Evolutionary conservation across 257 asterid species (phyloP).

Genomic region (Scutellaria galericulata): DNA sequence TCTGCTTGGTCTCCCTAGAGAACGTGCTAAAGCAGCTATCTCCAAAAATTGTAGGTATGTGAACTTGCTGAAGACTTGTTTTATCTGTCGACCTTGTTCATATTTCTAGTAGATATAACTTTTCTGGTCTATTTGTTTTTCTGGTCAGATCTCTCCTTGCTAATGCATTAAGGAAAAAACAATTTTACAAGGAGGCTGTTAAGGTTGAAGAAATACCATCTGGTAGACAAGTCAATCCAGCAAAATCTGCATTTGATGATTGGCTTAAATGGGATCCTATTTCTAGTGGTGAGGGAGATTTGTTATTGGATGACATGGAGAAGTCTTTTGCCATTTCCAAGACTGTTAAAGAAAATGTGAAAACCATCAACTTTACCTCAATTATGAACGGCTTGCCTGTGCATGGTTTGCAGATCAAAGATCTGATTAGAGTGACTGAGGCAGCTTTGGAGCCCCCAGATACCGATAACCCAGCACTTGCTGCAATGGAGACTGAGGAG

Average conservation of each 20-base stretch:
- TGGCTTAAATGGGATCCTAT: slow-evolving; percentile 95
- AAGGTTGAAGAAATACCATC: slow-evolving; percentile 72
- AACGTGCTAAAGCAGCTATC: slow-evolving; percentile 83
- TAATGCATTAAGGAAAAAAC: slow-evolving; percentile 70
- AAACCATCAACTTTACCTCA: slow-evolving; percentile 57
- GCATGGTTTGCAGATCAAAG: slow-evolving; percentile 68
- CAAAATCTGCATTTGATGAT: slow-evolving; percentile 51
- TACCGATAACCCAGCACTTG: slow-evolving; percentile 31
- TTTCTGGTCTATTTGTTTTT: slow-evolving; percentile 16
- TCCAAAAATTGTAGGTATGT: slow-evolving; percentile 87
- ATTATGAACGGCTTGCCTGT: slow-evolving; percentile 66
- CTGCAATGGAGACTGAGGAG: slow-evolving; percentile 42
- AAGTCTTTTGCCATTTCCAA: slow-evolving; percentile 62
- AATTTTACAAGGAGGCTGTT: slow-evolving; percentile 72
- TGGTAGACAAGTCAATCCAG: slow-evolving; percentile 41
- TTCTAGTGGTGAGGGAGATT: slow-evolving; percentile 94
- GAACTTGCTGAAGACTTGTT: slow-evolving; percentile 22
- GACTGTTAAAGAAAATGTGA: slow-evolving; percentile 45
- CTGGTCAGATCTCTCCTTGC: slow-evolving; percentile 70
- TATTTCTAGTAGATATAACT: not conserved
- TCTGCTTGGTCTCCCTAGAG: slow-evolving; percentile 68
- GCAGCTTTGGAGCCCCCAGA: slow-evolving; percentile 35
- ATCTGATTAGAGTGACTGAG: slow-evolving; percentile 41
- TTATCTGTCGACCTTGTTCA: slow-evolving; percentile 13
- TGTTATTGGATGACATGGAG: slow-evolving; percentile 79